Evolutionary conservation across 768 basidiomycete genomes (phyloP).

Genomic region (Pseudohyphozyma bogoriensis): DNA sequence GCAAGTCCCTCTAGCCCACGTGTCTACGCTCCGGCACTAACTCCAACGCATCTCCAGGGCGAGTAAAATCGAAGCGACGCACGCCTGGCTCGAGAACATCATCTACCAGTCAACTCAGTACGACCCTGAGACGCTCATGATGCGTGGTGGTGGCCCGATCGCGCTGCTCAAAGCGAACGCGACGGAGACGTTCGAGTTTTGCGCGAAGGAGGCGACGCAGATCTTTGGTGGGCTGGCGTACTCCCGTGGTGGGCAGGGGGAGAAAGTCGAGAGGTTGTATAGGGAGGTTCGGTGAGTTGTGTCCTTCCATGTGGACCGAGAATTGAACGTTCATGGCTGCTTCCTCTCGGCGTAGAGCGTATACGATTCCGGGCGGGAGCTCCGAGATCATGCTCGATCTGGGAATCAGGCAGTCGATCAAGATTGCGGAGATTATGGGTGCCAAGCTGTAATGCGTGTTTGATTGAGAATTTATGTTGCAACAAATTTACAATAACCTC

Average conservation of each 20-base stretch:
- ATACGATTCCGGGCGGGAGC: conserved; percentile 19
- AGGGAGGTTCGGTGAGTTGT: conserved; percentile 13
- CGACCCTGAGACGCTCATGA: not conserved
- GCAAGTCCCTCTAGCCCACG: too few species aligned
- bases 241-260: conserved; percentile 22
- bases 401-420: conserved; percentile 19
- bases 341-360: not conserved
- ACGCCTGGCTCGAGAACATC: conserved; percentile 32
- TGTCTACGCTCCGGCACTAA: too few species aligned
- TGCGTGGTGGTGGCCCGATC: conserved; percentile 27
- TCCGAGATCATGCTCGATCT: conserved; percentile 26
- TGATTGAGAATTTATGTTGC: too few species aligned
- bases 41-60: too few species aligned
- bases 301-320: not conserved
- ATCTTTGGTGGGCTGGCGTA: conserved; percentile 32
- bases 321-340: too few species aligned
- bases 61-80: conserved; percentile 24
- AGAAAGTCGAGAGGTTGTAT: conserved; percentile 27
- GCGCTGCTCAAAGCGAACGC: conserved; percentile 32
- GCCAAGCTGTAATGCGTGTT: too few species aligned
- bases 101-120: conserved; percentile 14
- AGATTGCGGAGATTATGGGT: conserved; percentile 30
- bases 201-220: conserved; percentile 26
- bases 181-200: conserved; percentile 12
- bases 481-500: too few species aligned